phyloP scores from a whole-genome alignment of 2,329 filamentous ascomycete species.

The Clarireedia hainanense region DNA sequence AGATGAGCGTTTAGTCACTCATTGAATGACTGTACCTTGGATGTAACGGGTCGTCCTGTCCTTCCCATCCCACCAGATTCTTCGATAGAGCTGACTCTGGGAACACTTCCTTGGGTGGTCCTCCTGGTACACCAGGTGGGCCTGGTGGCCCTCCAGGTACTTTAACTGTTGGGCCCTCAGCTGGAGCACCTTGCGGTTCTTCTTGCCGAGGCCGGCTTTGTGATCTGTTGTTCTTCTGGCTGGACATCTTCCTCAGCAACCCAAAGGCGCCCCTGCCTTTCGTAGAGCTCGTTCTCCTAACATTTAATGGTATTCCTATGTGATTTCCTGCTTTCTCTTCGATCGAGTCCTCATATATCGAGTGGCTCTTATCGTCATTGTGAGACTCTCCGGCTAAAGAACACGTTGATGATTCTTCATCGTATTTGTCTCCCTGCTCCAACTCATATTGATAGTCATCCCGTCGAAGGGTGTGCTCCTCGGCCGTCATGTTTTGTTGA shows the following conservation, averaged over 20 bases:
- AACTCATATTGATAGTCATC: conserved; percentile 6
- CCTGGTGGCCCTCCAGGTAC: neutral
- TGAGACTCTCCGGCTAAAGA: neutral
- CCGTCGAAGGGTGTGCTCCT: conserved; percentile 1
- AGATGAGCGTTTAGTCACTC: too few relatives aligned
- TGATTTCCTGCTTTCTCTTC: neutral
- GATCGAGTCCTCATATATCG: neutral
- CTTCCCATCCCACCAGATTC: conserved; percentile 25
- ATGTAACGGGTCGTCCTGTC: conserved; percentile 13
- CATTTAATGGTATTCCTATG: neutral
- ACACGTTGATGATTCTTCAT: conserved; percentile 4
- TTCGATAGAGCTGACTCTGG: conserved; percentile 35
- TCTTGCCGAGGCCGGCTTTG: neutral
- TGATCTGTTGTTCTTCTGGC: neutral
- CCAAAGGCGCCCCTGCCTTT: neutral
- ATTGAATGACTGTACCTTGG: conserved; percentile 3
- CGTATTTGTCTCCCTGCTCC: neutral
- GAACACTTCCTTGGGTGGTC: conserved; percentile 4
- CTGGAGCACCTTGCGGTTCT: neutral
- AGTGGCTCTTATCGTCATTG: neutral
- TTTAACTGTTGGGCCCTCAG: neutral
- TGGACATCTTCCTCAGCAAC: conserved; percentile 5
- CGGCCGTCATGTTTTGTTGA: neutral
- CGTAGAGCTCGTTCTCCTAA: neutral
- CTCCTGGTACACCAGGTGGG: neutral